phyloP scores from a whole-genome alignment of 169 alveolate species.

The Blepharisma undulans region DNA sequence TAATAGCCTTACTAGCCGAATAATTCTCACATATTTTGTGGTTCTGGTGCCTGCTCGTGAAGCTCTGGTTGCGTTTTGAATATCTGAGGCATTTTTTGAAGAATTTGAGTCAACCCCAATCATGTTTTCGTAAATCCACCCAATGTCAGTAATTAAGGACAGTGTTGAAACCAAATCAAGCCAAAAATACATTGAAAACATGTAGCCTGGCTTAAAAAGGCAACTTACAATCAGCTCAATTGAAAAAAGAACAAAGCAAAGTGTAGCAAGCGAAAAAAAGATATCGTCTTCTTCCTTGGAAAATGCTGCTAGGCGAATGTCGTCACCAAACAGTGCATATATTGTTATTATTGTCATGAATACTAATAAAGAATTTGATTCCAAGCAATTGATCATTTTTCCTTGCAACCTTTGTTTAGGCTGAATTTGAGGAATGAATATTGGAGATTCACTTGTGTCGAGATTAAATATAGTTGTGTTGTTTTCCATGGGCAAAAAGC shows the following conservation, averaged over 20 bases:
- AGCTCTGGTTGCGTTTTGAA: conserved; percentile 74
- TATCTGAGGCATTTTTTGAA: conserved; percentile 47
- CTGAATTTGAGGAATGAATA: not conserved
- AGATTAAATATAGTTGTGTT: not conserved
- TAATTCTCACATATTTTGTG: conserved; percentile 55
- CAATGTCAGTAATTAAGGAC: conserved; percentile 68
- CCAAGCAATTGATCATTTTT: not conserved
- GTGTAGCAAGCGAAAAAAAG: conserved; percentile 43
- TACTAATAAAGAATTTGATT: conserved; percentile 11
- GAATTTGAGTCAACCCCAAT: conserved; percentile 56
- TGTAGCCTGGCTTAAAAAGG: conserved; percentile 51
- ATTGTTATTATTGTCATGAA: conserved; percentile 58
- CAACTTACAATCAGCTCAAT: conserved; percentile 48
- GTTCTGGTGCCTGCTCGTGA: conserved; percentile 79
- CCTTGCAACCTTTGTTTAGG: not conserved
- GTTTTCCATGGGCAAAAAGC: not conserved
- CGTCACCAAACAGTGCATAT: conserved; percentile 84
- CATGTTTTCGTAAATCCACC: conserved; percentile 60
- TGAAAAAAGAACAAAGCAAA: conserved; percentile 46
- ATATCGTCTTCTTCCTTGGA: conserved; percentile 46
- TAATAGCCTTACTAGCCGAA: conserved; percentile 47
- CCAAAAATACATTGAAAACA: conserved; percentile 75
- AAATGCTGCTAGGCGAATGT: conserved; percentile 55
- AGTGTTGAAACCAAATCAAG: conserved; percentile 74
- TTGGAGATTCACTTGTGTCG: not conserved